These are phyloP conservation scores for Monosporozyma servazzii DNA, from an alignment of 805 yeast genomes.

Conservation along the genomic window DNA sequence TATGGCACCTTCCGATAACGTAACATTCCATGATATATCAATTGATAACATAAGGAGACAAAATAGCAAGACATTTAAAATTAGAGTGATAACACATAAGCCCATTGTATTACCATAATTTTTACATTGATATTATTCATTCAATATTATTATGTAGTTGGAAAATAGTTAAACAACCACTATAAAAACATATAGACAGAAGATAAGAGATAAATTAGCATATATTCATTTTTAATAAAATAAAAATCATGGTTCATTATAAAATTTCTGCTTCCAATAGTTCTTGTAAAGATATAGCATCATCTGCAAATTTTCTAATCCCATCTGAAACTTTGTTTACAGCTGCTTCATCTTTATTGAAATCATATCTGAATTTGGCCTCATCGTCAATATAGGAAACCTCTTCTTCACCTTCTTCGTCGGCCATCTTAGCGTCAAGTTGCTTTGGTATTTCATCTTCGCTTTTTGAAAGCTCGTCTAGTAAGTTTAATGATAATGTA, in stretches of 20 bases:
- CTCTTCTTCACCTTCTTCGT: constrained; percentile 45
- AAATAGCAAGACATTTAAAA: background rate
- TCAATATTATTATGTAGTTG: no score
- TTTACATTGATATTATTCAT: background rate
- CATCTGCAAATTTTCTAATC: constrained; percentile 94
- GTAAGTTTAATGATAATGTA: constrained; percentile 87
- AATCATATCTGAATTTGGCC: constrained; percentile 76
- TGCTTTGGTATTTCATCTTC: constrained; percentile 69
- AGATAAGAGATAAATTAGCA: background rate
- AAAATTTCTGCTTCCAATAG: constrained; percentile 50
- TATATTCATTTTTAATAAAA: background rate
- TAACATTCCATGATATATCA: background rate
- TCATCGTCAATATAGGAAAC: constrained; percentile 79
- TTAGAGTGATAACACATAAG: background rate
- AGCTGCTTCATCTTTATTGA: constrained; percentile 97
- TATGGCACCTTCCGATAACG: background rate
- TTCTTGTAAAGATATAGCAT: constrained; percentile 68
- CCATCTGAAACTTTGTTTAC: constrained; percentile 97
- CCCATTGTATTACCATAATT: background rate
- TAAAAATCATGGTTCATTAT: background rate
- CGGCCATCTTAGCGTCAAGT: constrained; percentile 62
- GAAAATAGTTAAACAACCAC: background rate
- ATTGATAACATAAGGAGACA: background rate
- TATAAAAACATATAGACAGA: background rate
- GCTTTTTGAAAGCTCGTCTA: constrained; percentile 80